Evolutionary conservation across 768 basidiomycete species (phyloP).

Genomic region (Kockovaella imperatae): DNA sequence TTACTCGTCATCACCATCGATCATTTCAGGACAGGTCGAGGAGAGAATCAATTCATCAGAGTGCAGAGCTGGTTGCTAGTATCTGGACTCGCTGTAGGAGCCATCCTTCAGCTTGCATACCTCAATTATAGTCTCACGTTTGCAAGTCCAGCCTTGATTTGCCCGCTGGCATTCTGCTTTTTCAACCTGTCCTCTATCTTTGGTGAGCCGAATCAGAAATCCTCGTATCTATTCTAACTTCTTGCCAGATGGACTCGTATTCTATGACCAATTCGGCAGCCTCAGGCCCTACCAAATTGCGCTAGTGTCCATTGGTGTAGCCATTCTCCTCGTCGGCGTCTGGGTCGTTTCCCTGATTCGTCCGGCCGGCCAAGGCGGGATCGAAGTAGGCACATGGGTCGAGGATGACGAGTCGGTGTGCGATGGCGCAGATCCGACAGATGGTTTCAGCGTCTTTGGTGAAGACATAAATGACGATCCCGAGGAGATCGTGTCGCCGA

Average conservation of each 20-base stretch:
- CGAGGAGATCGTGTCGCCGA: conserved; percentile 1
- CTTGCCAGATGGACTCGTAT: conserved; percentile 51
- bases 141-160: conserved; percentile 76
- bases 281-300: conserved; percentile 63
- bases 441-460: conserved; percentile 4
- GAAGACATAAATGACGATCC: background rate
- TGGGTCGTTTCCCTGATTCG: conserved; percentile 70
- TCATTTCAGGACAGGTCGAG: conserved; percentile 35
- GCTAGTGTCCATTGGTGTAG: conserved; percentile 68
- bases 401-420: conserved; percentile 31
- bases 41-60: conserved; percentile 44
- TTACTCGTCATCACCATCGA: conserved; percentile 67
- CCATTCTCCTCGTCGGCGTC: conserved; percentile 72
- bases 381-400: conserved; percentile 44
- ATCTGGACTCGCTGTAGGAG: conserved; percentile 62
- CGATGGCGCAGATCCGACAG: conserved; percentile 1
- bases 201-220: no score
- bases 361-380: conserved; percentile 51
- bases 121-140: conserved; percentile 54
- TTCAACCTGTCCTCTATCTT: conserved; percentile 89
- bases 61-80: conserved; percentile 62
- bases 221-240: background rate
- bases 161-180: conserved; percentile 91
- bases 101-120: conserved; percentile 58
- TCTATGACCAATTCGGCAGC: conserved; percentile 74